Percentiles rank a stretch among this genome's conserved stretches.
phyloP scores from a whole-genome alignment of 2,329 filamentous ascomycete genomes.

The Penicillium sp. region DNA sequence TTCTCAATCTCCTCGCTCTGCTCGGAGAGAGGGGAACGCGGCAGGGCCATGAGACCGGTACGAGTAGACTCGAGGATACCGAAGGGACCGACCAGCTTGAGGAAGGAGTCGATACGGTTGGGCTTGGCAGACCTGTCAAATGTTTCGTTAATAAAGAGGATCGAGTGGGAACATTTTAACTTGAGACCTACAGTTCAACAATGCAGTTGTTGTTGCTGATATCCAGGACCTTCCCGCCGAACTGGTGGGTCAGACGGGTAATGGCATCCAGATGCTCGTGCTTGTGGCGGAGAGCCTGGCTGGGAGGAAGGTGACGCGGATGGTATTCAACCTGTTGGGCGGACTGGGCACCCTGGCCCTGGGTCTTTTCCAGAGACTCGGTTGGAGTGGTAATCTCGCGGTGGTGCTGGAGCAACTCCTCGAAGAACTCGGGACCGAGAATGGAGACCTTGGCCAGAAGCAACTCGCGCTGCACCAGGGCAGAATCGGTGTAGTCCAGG shows the following conservation, averaged over 20 bases:
- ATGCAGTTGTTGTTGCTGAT: conserved; percentile 99
- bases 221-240: conserved; percentile 94
- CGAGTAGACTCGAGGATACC: conserved; percentile 94
- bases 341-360: conserved; percentile 10
- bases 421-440: conserved; percentile 94
- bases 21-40: conserved; percentile 81
- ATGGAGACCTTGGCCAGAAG: conserved; percentile 96
- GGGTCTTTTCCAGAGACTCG: conserved; percentile 31
- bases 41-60: conserved; percentile 94
- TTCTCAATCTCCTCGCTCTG: conserved; percentile 71
- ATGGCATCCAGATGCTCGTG: conserved; percentile 96
- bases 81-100: conserved; percentile 91
- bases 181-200: conserved; percentile 79
- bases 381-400: conserved; percentile 72
- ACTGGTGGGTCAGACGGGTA: conserved; percentile 95
- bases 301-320: conserved; percentile 78
- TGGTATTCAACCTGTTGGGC: conserved; percentile 66
- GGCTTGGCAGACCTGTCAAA: conserved; percentile 77
- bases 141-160: conserved; percentile 6
- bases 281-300: conserved; percentile 90
- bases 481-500: conserved; percentile 87
- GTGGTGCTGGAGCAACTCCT: conserved; percentile 93
- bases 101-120: conserved; percentile 89
- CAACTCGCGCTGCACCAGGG: conserved; percentile 92
- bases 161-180: background rate